Percentiles rank a stretch among this genome's conserved stretches.
Conservation (phyloP, 2,329 filamentous ascomycete species). For the Sporothrix schenckii region DNA sequence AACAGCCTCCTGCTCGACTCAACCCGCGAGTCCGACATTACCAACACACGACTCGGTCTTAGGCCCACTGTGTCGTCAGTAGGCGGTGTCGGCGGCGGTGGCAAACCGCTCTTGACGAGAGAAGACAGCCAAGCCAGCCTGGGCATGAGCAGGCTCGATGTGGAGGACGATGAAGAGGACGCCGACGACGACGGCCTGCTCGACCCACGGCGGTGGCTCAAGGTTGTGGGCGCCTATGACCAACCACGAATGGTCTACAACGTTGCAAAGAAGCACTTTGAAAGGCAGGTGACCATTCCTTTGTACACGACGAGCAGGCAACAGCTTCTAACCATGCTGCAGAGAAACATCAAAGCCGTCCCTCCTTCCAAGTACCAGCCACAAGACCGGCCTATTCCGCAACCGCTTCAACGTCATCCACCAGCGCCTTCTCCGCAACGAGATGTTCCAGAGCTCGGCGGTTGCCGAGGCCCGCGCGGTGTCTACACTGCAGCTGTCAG, state of each 20-base stretch:
- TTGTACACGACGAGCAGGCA: constrained; percentile 33
- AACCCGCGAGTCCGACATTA: constrained; percentile 54
- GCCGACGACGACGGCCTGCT: constrained; percentile 62
- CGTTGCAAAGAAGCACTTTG: constrained; percentile 84
- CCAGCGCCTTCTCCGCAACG: constrained; percentile 87
- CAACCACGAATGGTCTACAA: constrained; percentile 82
- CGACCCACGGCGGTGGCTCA: constrained; percentile 81
- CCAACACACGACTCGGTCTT: constrained; percentile 59
- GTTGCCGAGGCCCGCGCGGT: constrained; percentile 63
- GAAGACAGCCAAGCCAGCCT: constrained; percentile 70
- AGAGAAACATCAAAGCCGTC: constrained; percentile 67
- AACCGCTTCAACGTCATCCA: constrained; percentile 92
- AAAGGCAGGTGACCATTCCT: constrained; percentile 58
- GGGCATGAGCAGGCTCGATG: constrained; percentile 57
- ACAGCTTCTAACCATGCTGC: constrained; percentile 17
- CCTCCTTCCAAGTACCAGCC: constrained; percentile 72
- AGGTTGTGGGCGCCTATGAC: constrained; percentile 79
- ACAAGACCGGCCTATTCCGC: constrained; percentile 83
- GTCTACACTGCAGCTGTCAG: constrained; percentile 59
- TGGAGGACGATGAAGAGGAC: constrained; percentile 64
- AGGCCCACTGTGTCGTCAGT: constrained; percentile 45
- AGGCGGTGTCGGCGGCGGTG: not conserved
- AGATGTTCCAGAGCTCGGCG: constrained; percentile 83
- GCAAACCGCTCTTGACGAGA: constrained; percentile 48
- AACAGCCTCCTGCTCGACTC: constrained; percentile 65